phyloP scores from a whole-genome alignment of 1,284 basidiomycete genomes.

The Earliella scabrosa region DNA sequence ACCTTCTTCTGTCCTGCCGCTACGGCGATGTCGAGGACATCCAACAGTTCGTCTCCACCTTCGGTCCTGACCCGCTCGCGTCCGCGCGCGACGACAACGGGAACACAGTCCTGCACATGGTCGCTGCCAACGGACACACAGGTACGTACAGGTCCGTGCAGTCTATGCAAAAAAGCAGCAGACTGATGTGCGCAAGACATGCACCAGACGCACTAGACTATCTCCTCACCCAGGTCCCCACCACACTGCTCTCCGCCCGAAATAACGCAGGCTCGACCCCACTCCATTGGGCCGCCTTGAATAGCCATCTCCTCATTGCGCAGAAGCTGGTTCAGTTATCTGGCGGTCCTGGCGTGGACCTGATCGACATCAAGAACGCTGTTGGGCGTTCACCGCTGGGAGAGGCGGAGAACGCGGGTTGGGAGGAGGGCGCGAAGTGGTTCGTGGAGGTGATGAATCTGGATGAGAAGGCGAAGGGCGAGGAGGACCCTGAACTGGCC shows the following conservation, averaged over 20 bases:
- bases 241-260: conserved; percentile 58
- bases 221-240: conserved; percentile 66
- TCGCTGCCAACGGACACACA: conserved; percentile 82
- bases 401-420: conserved; percentile 76
- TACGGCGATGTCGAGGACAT: conserved; percentile 87
- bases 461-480: conserved; percentile 50
- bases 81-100: conserved; percentile 72
- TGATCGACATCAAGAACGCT: conserved; percentile 76
- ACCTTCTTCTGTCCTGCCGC: conserved; percentile 81
- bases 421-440: conserved; percentile 83
- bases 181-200: conserved; percentile 50
- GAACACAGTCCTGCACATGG: conserved; percentile 86
- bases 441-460: conserved; percentile 78
- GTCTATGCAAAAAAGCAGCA: no score
- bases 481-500: conserved; percentile 39
- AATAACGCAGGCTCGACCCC: conserved; percentile 80
- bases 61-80: conserved; percentile 58
- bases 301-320: conserved; percentile 71
- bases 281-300: conserved; percentile 88
- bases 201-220: conserved; percentile 71
- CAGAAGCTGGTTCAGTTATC: conserved; percentile 68
- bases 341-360: conserved; percentile 57
- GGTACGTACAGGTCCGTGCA: no score
- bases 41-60: conserved; percentile 62
- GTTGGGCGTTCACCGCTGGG: conserved; percentile 73